A percentile compares a stretch with the other conserved stretches of the same genome.
These are phyloP conservation scores for Lolium perenne DNA, from an alignment of 176 grass and related monocot genomes.

Conservation along the genomic window DNA sequence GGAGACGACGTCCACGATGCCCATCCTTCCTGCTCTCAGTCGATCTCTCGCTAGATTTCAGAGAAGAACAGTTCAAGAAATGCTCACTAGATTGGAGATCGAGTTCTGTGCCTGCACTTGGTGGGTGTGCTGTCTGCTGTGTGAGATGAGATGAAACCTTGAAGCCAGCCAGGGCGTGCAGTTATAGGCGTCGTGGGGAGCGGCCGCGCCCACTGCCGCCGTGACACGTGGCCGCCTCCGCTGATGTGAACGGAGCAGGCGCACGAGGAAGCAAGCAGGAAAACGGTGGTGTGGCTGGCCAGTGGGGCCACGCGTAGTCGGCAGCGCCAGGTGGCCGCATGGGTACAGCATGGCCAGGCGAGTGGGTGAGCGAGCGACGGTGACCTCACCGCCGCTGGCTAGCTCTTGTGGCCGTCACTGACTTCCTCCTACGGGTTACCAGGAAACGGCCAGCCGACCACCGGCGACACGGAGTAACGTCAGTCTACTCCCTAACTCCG, in stretches of 20 bases:
- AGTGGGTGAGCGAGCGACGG: neutral
- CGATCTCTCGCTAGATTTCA: neutral
- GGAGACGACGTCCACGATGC: slow-evolving; percentile 58
- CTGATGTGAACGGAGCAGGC: neutral
- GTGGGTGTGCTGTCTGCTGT: neutral
- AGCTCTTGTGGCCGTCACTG: neutral
- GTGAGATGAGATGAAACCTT: neutral
- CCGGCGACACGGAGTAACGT: neutral
- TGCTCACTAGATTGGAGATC: neutral
- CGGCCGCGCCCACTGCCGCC: neutral
- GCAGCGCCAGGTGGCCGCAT: slow-evolving; percentile 2
- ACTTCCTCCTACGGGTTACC: neutral
- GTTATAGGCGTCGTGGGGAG: slow-evolving; percentile 17
- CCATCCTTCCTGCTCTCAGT: slow-evolving; percentile 12
- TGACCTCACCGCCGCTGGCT: neutral
- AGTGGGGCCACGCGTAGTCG: neutral
- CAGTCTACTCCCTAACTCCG: neutral
- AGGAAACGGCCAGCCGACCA: slow-evolving; percentile 24
- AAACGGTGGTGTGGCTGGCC: neutral
- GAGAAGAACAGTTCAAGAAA: neutral
- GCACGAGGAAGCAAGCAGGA: slow-evolving; percentile 11
- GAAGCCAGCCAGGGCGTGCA: neutral
- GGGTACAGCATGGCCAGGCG: neutral
- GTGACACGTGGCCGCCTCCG: slow-evolving; percentile 7
- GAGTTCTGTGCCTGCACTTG: neutral